A percentile compares a stretch with the other conserved stretches of the same genome.
Evolutionary conservation across 2,329 filamentous ascomycete genomes (phyloP).

Genomic region (Pestalotiopsis sp.): DNA sequence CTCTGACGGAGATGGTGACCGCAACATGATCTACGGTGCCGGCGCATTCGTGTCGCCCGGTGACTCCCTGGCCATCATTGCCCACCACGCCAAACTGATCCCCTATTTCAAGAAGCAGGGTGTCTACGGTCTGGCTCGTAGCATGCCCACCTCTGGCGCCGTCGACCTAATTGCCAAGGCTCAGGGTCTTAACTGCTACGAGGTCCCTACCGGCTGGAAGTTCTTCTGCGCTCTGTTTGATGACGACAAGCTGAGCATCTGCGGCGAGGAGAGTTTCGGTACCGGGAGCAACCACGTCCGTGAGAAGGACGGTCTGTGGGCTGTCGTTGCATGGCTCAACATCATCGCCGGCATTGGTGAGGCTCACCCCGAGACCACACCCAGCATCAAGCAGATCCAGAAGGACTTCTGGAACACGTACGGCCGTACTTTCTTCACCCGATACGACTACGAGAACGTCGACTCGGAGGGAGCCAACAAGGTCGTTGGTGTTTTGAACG

Average conservation of each 20-base stretch:
- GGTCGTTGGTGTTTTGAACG: conserved; percentile 79
- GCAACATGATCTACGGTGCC: conserved; percentile 99
- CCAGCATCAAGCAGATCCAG: conserved; percentile 95
- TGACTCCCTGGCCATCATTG: conserved; percentile 96
- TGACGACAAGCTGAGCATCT: conserved; percentile 94
- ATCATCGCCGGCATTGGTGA: conserved; percentile 94
- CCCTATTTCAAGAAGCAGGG: conserved; percentile 98
- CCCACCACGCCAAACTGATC: conserved; percentile 93
- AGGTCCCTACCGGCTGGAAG: conserved; percentile 98
- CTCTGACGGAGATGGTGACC: conserved; percentile 95
- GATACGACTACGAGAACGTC: conserved; percentile 97
- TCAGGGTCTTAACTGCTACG: conserved; percentile 88
- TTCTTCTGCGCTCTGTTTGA: conserved; percentile 98
- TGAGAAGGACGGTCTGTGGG: conserved; percentile 98
- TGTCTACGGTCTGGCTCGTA: conserved; percentile 91
- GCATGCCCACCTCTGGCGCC: conserved; percentile 95
- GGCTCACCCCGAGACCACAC: conserved; percentile 75
- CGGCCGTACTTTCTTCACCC: conserved; percentile 97
- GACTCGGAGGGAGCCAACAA: conserved; percentile 90
- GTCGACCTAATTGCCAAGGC: conserved; percentile 96
- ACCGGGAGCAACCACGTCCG: conserved; percentile 98
- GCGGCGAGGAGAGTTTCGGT: conserved; percentile 96
- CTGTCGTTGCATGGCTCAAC: conserved; percentile 96
- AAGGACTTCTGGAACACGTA: conserved; percentile 96
- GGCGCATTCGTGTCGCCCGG: conserved; percentile 96